Conservation (phyloP, 768 basidiomycete species). For the Mycena crocata region DNA sequence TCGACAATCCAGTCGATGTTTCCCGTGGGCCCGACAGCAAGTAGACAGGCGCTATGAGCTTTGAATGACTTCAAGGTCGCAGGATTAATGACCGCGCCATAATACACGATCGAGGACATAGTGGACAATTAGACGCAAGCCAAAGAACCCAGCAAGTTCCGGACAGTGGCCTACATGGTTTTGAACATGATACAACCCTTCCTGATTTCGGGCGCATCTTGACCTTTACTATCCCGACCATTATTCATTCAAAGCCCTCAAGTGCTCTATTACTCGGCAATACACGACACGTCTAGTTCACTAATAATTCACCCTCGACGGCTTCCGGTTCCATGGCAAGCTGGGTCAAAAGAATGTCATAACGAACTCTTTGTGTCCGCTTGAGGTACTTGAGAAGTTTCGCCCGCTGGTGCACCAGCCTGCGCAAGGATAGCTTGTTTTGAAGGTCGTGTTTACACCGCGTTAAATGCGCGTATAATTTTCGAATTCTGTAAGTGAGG, state of each 20-base stretch:
- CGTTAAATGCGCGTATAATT: conserved; percentile 79
- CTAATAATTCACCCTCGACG: conserved; percentile 91
- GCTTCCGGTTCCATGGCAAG: conserved; percentile 82
- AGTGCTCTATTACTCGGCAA: no score
- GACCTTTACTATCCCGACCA: no score
- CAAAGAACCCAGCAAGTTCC: no score
- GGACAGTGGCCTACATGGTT: no score
- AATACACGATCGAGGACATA: conserved; percentile 55
- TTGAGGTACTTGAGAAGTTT: conserved; percentile 86
- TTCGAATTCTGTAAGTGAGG: conserved; percentile 87
- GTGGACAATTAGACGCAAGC: not conserved
- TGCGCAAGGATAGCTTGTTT: conserved; percentile 81
- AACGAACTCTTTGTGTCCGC: conserved; percentile 70
- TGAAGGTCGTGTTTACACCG: conserved; percentile 79
- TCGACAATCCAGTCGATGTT: conserved; percentile 79
- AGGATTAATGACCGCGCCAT: conserved; percentile 64
- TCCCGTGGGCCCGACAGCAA: conserved; percentile 62
- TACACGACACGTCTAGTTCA: conserved; percentile 42
- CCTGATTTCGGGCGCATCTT: not conserved
- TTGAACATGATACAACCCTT: no score
- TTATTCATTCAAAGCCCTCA: no score
- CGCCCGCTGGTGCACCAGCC: conserved; percentile 85
- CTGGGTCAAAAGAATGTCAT: conserved; percentile 76
- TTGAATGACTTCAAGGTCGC: conserved; percentile 46
- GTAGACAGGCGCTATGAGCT: conserved; percentile 57